Conservation (phyloP, 1,139 yeast species). For the Suhomyces kunorum region DNA sequence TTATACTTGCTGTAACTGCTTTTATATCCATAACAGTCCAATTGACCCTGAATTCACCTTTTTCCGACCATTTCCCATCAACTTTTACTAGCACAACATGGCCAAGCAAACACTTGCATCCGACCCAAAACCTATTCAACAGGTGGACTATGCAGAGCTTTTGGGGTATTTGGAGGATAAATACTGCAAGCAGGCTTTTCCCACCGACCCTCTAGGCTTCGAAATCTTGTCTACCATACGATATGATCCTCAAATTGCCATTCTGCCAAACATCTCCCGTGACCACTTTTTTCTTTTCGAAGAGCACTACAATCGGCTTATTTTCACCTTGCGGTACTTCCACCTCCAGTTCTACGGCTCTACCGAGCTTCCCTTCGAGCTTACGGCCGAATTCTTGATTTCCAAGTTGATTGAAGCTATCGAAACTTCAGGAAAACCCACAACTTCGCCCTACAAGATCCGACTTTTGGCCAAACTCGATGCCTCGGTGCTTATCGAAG, state of each 20-base stretch:
- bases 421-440: conserved; percentile 26
- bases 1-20: too few species aligned
- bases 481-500: conserved; percentile 56
- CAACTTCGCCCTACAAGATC: conserved; percentile 52
- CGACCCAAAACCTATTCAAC: too few species aligned
- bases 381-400: conserved; percentile 47
- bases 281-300: conserved; percentile 59
- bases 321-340: conserved; percentile 57
- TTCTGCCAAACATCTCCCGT: conserved; percentile 20
- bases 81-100: not conserved
- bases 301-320: conserved; percentile 63
- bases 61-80: not conserved
- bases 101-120: too few species aligned
- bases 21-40: too few species aligned
- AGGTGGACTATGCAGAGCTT: not conserved
- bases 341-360: conserved; percentile 23
- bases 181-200: conserved; percentile 24
- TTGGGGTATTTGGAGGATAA: conserved; percentile 12
- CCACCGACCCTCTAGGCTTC: conserved; percentile 36
- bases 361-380: conserved; percentile 25
- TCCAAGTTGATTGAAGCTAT: conserved; percentile 48
- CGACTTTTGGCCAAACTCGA: conserved; percentile 52
- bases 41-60: not conserved
- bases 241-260: conserved; percentile 61
- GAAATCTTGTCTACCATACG: conserved; percentile 67